These are phyloP conservation scores for Apiotrichum porosum DNA, from an alignment of 1,284 basidiomycete species.

Conservation along the genomic window DNA sequence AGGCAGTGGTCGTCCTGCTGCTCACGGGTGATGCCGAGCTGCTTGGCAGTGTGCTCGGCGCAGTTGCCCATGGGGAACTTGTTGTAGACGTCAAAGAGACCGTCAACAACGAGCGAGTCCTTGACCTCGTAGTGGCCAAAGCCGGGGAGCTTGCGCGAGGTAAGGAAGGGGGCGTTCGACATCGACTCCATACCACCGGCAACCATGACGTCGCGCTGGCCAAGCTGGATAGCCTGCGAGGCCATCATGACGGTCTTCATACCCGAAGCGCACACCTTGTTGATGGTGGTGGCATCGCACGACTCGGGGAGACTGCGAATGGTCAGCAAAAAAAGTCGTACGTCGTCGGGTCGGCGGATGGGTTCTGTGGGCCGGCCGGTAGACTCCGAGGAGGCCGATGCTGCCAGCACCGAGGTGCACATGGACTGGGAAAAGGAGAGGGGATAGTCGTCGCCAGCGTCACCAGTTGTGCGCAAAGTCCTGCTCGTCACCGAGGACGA, in stretches of 20 bases:
- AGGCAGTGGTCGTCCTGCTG: slow-evolving; percentile 85
- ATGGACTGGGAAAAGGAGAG: too few relatives aligned
- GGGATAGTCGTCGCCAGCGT: too few relatives aligned
- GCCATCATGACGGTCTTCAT: slow-evolving; percentile 93
- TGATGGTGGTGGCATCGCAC: slow-evolving; percentile 97
- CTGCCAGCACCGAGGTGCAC: too few relatives aligned
- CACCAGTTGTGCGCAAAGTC: too few relatives aligned
- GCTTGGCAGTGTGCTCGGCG: slow-evolving; percentile 79
- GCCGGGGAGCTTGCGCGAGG: slow-evolving; percentile 77
- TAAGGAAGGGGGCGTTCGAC: slow-evolving; percentile 90
- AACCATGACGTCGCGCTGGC: slow-evolving; percentile 72
- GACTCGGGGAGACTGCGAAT: slow-evolving; percentile 56
- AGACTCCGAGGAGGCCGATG: too few relatives aligned
- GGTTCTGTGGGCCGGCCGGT: too few relatives aligned
- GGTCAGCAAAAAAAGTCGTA: slow-evolving; percentile 19
- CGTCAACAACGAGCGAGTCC: slow-evolving; percentile 88
- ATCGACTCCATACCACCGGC: slow-evolving; percentile 98
- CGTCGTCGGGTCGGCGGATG: too few relatives aligned
- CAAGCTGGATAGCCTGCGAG: slow-evolving; percentile 80
- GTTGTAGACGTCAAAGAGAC: slow-evolving; percentile 94
- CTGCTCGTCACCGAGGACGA: too few relatives aligned
- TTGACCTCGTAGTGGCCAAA: slow-evolving; percentile 85
- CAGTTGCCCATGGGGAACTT: slow-evolving; percentile 96
- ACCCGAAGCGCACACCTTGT: slow-evolving; percentile 97
- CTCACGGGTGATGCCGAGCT: slow-evolving; percentile 77